Evolutionary conservation across 148 eudicot genomes (phyloP).

Genomic region (Spergularia bocconei): DNA sequence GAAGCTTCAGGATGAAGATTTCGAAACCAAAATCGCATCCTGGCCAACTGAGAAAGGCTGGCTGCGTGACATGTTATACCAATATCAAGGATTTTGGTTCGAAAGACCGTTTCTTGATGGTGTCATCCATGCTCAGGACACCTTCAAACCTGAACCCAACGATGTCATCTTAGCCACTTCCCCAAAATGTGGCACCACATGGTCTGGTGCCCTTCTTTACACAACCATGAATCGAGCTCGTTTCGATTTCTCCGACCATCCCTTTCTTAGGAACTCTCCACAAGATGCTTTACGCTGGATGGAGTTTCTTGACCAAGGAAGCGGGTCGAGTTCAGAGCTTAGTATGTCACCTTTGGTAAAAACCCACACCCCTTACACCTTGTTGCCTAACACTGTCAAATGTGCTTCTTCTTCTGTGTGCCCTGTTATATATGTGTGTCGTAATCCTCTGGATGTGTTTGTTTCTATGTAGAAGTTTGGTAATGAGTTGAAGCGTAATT

Average conservation of each 20-base stretch:
- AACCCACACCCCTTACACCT: not conserved
- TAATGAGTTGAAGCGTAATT: not conserved
- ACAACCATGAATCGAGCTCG: conserved; percentile 21
- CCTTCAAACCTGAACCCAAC: not conserved
- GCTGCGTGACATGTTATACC: conserved; percentile 3
- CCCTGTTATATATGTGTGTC: not conserved
- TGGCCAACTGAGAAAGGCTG: conserved; percentile 4
- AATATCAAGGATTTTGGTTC: conserved; percentile 16
- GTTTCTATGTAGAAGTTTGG: not conserved
- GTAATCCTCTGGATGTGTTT: not conserved
- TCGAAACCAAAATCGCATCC: not conserved
- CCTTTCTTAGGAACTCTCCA: not conserved
- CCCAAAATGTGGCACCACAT: conserved; percentile 30
- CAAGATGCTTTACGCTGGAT: not conserved
- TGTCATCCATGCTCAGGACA: not conserved
- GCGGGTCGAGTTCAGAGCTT: not conserved
- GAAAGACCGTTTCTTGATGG: conserved; percentile 7
- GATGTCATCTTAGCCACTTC: conserved; percentile 22
- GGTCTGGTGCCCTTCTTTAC: conserved; percentile 31
- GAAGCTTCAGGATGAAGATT: too few relatives aligned
- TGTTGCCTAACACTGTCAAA: conserved; percentile 5
- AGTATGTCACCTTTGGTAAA: not conserved
- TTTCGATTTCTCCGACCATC: conserved; percentile 10
- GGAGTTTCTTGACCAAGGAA: not conserved
- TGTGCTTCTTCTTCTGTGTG: not conserved